Evolutionary conservation across 306 rosid genomes (phyloP), one percentile per base, ranked within the genome.

Genomic region (Canavalia ensiformis): DNA sequence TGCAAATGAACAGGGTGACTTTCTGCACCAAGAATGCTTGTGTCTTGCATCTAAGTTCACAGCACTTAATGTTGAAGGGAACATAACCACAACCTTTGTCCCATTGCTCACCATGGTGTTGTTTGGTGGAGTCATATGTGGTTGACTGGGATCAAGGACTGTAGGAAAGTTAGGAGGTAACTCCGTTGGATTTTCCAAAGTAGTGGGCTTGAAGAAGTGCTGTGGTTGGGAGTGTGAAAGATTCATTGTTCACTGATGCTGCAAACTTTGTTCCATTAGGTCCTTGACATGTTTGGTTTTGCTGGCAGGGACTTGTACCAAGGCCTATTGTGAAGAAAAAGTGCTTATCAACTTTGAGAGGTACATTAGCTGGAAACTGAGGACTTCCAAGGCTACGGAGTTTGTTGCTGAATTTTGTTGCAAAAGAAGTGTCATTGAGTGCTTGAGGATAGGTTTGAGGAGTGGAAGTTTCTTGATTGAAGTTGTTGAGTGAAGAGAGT

Each of bases 1-100:
- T 90, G 97, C 52, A 90, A 83, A 84, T 90, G 97, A 25, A 92
- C 83, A 75, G 97, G 94, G 52, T 92, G 94, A n/a, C 83, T 88
- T 69, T 90, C 94, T 0, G 83, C 88, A 25, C 88, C 88, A 58
- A 92, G 84, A 37, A 92, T 83, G 84, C 90, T 87, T 0, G 97
- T 92, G 65, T 87, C 97, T 59, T 92, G 97, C 86, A 92, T 7
- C 6, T n/a, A n/a, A n/a, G n/a, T n/a, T n/a, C n/a, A n/a, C n/a
- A n/a, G n/a, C n/a, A n/a, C n/a, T n/a, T n/a, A n/a, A n/a, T n/a
- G n/a, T n/a, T 87, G 72, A 81, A 92, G 0, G 88, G 86, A 75
- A 90, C 87, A n/a, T n/a, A 64, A 87, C 88, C 54, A 86, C 76
- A 12, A 86, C 50, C 88, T 89, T 89, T 39, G 94, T 90, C 2